Evolutionary conservation across 805 yeast species (phyloP), one percentile per base, ranked within the genome.

Genomic region (Kuraishia cidri): DNA sequence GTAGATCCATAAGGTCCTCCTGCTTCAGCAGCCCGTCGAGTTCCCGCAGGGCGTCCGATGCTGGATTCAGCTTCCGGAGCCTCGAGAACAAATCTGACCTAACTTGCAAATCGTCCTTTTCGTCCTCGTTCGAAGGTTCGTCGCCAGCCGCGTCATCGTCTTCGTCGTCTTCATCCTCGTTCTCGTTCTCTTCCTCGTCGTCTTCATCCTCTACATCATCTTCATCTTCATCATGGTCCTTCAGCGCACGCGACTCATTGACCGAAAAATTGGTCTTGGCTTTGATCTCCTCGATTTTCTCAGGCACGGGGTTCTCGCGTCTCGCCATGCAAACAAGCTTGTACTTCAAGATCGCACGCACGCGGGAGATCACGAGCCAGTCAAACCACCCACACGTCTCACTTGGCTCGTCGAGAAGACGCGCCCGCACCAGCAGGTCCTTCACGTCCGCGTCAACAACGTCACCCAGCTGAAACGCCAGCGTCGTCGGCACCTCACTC

Each of bases 301-400:
- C n/a, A n/a, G n/a, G n/a, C n/a, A n/a, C n/a, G n/a, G n/a, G n/a
- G n/a, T n/a, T n/a, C n/a, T n/a, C n/a, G n/a, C n/a, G n/a, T n/a
- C n/a, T 69, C 54, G 70, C 72, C 30, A 82, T 54, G 38, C 77
- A 70, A 14, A 71, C 70, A 35, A 87, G 56, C 50, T 86, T 87
- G 45, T 81, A 80, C 43, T 85, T 67, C 37, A 86, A 67, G 13
- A 88, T 67, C 31, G 76, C 63, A 44, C 96, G 66, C 3, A 86
- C 58, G 19, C 76, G 74, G 18, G 70, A 67, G 46, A 86, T 63
- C 3, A 78, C 73, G 27, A 73, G 64, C 39, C 67, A 70, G 33
- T 67, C 67, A 38, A 73, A 69, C 97, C 97, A 90, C 1, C 97
- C 97, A 35, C 79, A 81, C 30, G 70, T 69, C 37, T 69, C 72